Conservation (phyloP, 2,329 filamentous ascomycete genomes). For the Cordyceps farinosa region DNA sequence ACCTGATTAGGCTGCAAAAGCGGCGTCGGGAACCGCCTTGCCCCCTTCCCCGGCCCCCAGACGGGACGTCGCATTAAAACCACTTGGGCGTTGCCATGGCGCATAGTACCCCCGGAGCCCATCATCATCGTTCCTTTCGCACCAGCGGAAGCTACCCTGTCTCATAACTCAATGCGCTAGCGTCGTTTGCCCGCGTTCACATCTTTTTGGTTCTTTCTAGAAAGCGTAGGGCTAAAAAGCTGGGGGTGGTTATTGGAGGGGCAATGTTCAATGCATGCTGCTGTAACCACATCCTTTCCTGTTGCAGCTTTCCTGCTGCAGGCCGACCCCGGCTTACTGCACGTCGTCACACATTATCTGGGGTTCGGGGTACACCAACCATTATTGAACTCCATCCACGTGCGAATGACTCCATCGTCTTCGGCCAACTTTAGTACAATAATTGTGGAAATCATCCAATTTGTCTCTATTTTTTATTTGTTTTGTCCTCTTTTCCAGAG, state of each 20-base stretch:
- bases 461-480: background rate
- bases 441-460: background rate
- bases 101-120: background rate
- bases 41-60: background rate
- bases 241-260: background rate
- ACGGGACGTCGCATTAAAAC: conserved; percentile 8
- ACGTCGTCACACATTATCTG: conserved; percentile 4
- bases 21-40: background rate
- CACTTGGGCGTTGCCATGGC: background rate
- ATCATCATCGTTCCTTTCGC: conserved; percentile 6
- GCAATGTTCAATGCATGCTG: conserved; percentile 10
- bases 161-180: background rate
- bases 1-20: no score
- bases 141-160: conserved; percentile 17
- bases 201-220: background rate
- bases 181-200: conserved; percentile 1
- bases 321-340: background rate
- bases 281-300: conserved; percentile 11
- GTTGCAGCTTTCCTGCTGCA: background rate
- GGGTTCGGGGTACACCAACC: conserved; percentile 13
- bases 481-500: background rate
- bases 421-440: background rate
- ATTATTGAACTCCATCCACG: background rate
- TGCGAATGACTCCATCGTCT: background rate
- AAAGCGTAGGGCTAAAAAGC: background rate